These are phyloP conservation scores for Plasmodium relictum DNA, from an alignment of 169 alveolate species.

Conservation along the genomic window DNA sequence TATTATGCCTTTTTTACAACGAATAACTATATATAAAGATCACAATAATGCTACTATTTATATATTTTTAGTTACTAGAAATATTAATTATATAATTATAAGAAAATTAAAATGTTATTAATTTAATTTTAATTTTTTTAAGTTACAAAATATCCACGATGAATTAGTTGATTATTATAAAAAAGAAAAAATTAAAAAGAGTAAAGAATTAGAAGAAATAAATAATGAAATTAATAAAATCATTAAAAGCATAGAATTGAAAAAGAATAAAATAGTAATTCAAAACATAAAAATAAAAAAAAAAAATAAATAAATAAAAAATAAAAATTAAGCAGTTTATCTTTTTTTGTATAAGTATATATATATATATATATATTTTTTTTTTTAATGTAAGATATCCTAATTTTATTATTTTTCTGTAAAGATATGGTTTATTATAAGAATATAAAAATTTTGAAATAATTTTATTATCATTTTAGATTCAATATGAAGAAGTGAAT, in stretches of 20 bases:
- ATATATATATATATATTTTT: constrained; percentile 6
- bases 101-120: no score
- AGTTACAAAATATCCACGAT: constrained; percentile 68
- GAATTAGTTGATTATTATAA: constrained; percentile 47
- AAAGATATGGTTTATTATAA: background rate
- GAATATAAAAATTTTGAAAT: background rate
- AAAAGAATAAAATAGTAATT: constrained; percentile 30
- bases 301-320: background rate
- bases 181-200: constrained; percentile 31
- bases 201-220: constrained; percentile 25
- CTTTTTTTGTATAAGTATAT: background rate
- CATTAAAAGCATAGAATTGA: constrained; percentile 14
- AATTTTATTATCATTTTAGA: constrained; percentile 4
- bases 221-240: constrained; percentile 22
- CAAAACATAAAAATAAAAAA: background rate
- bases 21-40: no score
- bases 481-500: constrained; percentile 33
- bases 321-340: background rate
- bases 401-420: background rate
- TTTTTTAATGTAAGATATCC: background rate
- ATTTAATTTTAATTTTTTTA: background rate
- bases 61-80: no score
- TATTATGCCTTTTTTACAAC: no score
- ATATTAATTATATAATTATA: no score
- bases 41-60: no score